Conservation (phyloP, 768 basidiomycete species). For the Termitomyces sp. region DNA sequence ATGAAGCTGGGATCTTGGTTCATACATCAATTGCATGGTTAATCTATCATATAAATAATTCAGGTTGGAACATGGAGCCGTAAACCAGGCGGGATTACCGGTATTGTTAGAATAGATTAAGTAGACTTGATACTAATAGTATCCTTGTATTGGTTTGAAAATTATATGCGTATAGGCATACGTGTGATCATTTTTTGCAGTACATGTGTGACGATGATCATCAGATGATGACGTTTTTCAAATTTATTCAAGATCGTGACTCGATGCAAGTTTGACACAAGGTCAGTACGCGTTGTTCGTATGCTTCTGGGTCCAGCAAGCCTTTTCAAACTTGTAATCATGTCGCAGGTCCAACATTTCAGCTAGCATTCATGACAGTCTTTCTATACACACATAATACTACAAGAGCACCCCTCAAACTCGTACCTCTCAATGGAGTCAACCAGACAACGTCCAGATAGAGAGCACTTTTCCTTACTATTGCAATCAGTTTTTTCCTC, state of each 20-base stretch:
- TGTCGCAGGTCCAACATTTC: slow-evolving; percentile 11
- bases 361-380: slow-evolving; percentile 6
- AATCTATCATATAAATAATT: slow-evolving; percentile 12
- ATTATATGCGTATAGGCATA: not conserved
- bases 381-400: not conserved
- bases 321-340: slow-evolving; percentile 1
- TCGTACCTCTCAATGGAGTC: not conserved
- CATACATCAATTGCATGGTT: not conserved
- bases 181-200: not conserved
- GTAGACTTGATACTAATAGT: not conserved
- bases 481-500: slow-evolving; percentile 3
- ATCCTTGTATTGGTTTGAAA: slow-evolving; percentile 1
- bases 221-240: too few relatives aligned
- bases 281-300: not conserved
- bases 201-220: not conserved
- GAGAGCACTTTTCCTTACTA: slow-evolving; percentile 7
- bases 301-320: not conserved
- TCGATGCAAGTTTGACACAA: not conserved
- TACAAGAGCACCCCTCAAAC: not conserved
- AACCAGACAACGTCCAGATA: not conserved
- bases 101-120: not conserved
- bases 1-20: not conserved
- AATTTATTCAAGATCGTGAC: not conserved
- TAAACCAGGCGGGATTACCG: not conserved
- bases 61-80: not conserved